Evolutionary conservation across 2,329 filamentous ascomycete species (phyloP), one percentile per base, ranked within the genome.

Genomic region (Pleoardoris graminearum): DNA sequence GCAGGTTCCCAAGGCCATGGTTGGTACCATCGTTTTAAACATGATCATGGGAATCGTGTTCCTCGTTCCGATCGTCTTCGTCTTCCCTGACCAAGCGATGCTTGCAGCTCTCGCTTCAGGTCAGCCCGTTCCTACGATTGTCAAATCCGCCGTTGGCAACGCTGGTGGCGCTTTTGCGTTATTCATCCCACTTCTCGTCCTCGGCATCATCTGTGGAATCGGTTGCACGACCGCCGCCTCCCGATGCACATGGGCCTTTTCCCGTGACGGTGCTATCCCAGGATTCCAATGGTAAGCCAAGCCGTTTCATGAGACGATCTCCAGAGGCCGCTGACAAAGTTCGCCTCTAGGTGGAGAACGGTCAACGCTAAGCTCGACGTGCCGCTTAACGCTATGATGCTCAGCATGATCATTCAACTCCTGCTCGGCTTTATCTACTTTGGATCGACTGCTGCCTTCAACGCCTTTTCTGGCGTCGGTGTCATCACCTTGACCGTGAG

Each of bases 1-100:
- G 2, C 87, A 89, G 69, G 86, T 89, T 7, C 86, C 87, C 60
- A 87, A 86, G 70, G 87, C 87, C 61, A 88, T 90, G 84, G 85
- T 89, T 39, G 77, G 60, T 22, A 87, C 86, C 58, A 80, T 89
- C 60, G 59, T 85, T 60, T 79, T 89, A 73, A 89, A 90, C 78
- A 83, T 81, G 44, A 65, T 87, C 57, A 82, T 81, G 55, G 87
- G 87, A 35, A 77, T 90, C 22, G 72, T 89, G 58, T 88, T 88
- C 75, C 76, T 90, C 59, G 80, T 90, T 50, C 85, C 86, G 1
- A 75, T 90, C 50, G 77, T 86, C 61, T 90, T 89, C 69, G 85
- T 89, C 52, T 77, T 90, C 4, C 86, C 85, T 48, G 82, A 88
- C 46, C 78, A 88, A 53, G 70, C 76, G 38, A 74, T 74, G 17